These are phyloP conservation scores for Pyrenochaeta sp. DNA, from an alignment of 2,329 filamentous ascomycete species.

Conservation along the genomic window DNA sequence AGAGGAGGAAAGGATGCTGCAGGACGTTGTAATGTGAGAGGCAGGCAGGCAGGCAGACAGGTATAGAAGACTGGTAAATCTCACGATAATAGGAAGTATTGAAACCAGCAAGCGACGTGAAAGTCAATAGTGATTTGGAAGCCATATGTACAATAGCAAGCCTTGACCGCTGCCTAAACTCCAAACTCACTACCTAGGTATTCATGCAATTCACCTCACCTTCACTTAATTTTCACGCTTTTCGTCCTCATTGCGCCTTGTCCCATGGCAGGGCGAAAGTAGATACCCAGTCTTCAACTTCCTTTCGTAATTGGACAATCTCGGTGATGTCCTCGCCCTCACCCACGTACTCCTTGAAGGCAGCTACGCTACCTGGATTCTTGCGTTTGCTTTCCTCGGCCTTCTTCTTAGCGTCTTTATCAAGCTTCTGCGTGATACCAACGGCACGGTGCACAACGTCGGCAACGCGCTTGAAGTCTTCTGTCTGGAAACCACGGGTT, in stretches of 20 bases:
- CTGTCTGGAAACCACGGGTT: slow-evolving; percentile 87
- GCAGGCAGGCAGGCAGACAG: too few species aligned
- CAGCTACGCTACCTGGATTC: slow-evolving; percentile 48
- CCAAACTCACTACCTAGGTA: slow-evolving; percentile 18
- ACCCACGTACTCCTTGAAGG: slow-evolving; percentile 51
- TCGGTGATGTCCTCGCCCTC: slow-evolving; percentile 52
- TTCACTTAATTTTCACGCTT: slow-evolving; percentile 8
- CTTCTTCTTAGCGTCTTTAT: slow-evolving; percentile 49
- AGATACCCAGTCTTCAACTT: slow-evolving; percentile 53
- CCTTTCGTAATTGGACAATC: slow-evolving; percentile 49
- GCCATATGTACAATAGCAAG: slow-evolving; percentile 9
- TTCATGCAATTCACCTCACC: slow-evolving; percentile 13
- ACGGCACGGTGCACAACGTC: slow-evolving; percentile 53
- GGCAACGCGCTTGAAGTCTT: slow-evolving; percentile 79
- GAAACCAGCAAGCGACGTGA: too few species aligned
- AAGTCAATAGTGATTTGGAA: slow-evolving; percentile 1
- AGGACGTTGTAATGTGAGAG: too few species aligned
- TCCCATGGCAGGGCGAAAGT: slow-evolving; percentile 52
- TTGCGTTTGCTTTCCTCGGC: slow-evolving; percentile 47
- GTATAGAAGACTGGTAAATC: too few species aligned
- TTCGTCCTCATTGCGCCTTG: slow-evolving; percentile 33
- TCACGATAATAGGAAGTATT: too few species aligned
- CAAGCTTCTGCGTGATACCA: slow-evolving; percentile 50
- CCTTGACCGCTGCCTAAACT: slow-evolving; percentile 23
- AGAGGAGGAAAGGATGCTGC: too few species aligned